Conservation (phyloP, 345 rosid genomes). For the Passiflora organensis region DNA sequence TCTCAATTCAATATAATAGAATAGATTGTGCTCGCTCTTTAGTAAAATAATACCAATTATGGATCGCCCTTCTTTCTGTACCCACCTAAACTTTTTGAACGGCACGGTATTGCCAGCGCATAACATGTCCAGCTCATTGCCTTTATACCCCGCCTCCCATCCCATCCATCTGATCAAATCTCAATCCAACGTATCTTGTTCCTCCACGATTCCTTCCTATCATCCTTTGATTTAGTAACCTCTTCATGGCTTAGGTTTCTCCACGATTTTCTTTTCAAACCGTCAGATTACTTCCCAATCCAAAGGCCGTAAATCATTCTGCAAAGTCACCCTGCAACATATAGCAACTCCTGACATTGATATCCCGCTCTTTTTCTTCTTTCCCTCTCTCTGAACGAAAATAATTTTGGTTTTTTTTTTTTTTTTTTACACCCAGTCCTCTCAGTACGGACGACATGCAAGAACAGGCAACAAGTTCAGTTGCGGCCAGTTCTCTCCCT, state of each 20-base stretch:
- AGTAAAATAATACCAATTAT: too few relatives aligned
- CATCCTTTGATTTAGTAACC: slow-evolving; percentile 35
- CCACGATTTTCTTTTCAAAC: slow-evolving; percentile 35
- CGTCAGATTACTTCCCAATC: slow-evolving; percentile 36
- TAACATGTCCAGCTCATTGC: slow-evolving; percentile 5
- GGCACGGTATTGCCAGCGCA: slow-evolving; percentile 2
- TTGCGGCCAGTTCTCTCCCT: slow-evolving; percentile 77
- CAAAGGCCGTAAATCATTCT: slow-evolving; percentile 19
- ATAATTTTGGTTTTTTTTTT: too few relatives aligned
- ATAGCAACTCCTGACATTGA: slow-evolving; percentile 21
- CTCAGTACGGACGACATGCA: slow-evolving; percentile 45
- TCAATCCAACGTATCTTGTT: slow-evolving; percentile 10
- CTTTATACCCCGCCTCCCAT: neutral
- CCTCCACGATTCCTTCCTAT: slow-evolving; percentile 34
- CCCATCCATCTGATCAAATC: slow-evolving; percentile 28
- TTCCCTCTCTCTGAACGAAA: neutral
- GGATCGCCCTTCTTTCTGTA: too few relatives aligned
- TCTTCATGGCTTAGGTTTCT: slow-evolving; percentile 36
- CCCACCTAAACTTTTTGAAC: neutral
- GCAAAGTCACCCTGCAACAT: slow-evolving; percentile 1
- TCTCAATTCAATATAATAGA: too few relatives aligned
- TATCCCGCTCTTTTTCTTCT: slow-evolving; percentile 52
- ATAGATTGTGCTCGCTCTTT: too few relatives aligned
- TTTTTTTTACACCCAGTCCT: neutral
- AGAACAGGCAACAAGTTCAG: slow-evolving; percentile 74